Evolutionary conservation across 1,284 basidiomycete species (phyloP), one percentile per base, ranked within the genome.

Genomic region (Rhizoctonia solani): DNA sequence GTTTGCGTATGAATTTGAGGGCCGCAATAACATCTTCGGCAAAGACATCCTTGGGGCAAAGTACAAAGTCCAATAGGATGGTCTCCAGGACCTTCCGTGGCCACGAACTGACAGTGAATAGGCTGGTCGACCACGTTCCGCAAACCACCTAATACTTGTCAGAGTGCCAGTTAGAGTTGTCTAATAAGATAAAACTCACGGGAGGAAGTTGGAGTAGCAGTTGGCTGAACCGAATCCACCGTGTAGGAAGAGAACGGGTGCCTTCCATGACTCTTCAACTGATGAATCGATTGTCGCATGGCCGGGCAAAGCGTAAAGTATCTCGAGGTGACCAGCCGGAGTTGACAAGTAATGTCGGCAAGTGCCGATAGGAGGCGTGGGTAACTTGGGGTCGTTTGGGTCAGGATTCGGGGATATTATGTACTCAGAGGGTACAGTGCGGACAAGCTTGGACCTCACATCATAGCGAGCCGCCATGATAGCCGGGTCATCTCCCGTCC

Each of bases 141-240:
- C 50, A 53, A 54, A 37, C 27, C 52, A 37, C n/a, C 11, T n/a
- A n/a, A n/a, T n/a, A n/a, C n/a, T n/a, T n/a, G n/a, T n/a, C n/a
- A n/a, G n/a, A n/a, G n/a, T n/a, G n/a, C n/a, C n/a, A n/a, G n/a
- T n/a, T n/a, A n/a, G n/a, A n/a, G n/a, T n/a, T n/a, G n/a, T n/a
- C n/a, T n/a, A n/a, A n/a, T n/a, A n/a, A n/a, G n/a, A n/a, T n/a
- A n/a, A n/a, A n/a, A 37, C 59, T 21, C 21, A 65, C 61, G 61
- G 61, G 23, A 65, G 32, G 32, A 65, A 65, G 49, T 65, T 65
- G 9, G 61, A 53, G 25, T 65, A 65, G 23, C 61, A 65, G 37
- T 65, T 65, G 16, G 61, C 61, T 27, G 61, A 65, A 8, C 61
- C 61, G n/a, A 65, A 65, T n/a, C 49, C 61, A 8, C 61, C 61